Conservation (phyloP, 2,329 filamentous ascomycete genomes). For the Pyricularia grisea region DNA sequence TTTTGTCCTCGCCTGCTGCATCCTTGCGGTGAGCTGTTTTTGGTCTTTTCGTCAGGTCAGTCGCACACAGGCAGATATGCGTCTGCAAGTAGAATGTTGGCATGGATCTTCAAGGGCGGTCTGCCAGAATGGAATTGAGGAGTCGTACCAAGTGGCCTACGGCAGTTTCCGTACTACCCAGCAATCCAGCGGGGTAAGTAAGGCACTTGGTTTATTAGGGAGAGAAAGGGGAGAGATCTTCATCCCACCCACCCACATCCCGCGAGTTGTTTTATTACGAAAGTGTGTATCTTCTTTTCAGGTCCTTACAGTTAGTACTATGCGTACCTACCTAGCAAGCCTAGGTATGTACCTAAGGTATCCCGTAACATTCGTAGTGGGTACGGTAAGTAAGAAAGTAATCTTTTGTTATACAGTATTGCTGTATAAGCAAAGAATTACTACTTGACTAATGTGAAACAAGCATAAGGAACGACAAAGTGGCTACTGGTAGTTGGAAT, state of each 20-base stretch:
- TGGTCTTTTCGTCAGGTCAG: neutral
- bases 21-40: neutral
- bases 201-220: neutral
- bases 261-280: neutral
- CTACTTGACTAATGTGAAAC: too few relatives aligned
- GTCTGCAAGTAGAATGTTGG: neutral
- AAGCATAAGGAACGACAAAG: too few relatives aligned
- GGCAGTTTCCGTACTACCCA: neutral
- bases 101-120: neutral
- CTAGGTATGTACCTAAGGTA: too few relatives aligned
- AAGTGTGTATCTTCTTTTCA: neutral
- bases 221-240: neutral
- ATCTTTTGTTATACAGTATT: neutral
- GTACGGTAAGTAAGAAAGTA: neutral
- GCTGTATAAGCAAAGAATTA: neutral
- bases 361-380: neutral
- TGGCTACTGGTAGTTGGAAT: too few relatives aligned
- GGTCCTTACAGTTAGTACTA: neutral
- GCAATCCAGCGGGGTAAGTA: neutral
- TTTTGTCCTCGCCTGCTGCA: neutral
- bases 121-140: neutral
- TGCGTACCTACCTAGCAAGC: too few relatives aligned
- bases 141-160: neutral
- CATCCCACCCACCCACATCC: neutral
- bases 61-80: neutral